Evolutionary conservation across 805 yeast genomes (phyloP).

Genomic region (Candida golubevii): DNA sequence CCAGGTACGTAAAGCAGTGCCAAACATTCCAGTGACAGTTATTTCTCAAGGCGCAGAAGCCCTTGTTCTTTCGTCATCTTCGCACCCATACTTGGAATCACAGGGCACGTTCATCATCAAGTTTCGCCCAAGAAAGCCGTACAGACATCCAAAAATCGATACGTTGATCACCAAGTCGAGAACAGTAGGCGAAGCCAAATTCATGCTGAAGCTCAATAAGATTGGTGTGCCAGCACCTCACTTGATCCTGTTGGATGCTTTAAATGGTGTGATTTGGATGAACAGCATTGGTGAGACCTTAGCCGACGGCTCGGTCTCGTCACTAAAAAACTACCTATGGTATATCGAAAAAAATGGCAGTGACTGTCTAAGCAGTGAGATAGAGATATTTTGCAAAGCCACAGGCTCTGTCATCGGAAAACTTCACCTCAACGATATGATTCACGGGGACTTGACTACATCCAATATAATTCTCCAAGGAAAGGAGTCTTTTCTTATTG

Average conservation of each 20-base stretch:
- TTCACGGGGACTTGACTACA: conserved; percentile 92
- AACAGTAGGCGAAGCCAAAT: conserved; percentile 79
- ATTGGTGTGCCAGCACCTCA: conserved; percentile 68
- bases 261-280: conserved; percentile 86
- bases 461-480: conserved; percentile 68
- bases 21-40: conserved; percentile 46
- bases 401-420: conserved; percentile 70
- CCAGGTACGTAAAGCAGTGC: conserved; percentile 40
- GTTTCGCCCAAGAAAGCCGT: conserved; percentile 85
- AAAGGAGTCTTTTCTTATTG: conserved; percentile 62
- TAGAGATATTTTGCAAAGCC: conserved; percentile 38
- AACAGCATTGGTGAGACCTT: conserved; percentile 62
- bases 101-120: conserved; percentile 55
- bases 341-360: conserved; percentile 35
- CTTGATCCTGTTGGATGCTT: conserved; percentile 69
- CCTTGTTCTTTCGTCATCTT: conserved; percentile 56
- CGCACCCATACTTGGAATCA: conserved; percentile 56
- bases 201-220: conserved; percentile 52
- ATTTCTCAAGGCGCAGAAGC: conserved; percentile 94
- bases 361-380: conserved; percentile 30
- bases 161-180: conserved; percentile 69
- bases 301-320: conserved; percentile 50
- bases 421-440: conserved; percentile 70
- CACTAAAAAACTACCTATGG: conserved; percentile 76
- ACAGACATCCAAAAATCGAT: conserved; percentile 83